Conservation (phyloP, 2,329 filamentous ascomycete genomes). For the Akanthomyces lecanii region DNA sequence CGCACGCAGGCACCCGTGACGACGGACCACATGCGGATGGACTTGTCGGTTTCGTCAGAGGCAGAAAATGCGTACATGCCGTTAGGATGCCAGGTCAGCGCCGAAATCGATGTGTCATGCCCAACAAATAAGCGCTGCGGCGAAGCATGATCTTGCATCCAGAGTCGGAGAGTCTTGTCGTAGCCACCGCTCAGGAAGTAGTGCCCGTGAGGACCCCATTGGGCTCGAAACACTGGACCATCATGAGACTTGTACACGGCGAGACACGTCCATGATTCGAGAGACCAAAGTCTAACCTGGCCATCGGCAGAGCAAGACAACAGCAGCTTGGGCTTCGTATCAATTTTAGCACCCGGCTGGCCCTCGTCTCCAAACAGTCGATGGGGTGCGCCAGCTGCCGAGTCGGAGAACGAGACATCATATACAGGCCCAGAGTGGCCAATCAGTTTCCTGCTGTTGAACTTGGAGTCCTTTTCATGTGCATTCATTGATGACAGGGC, state of each 20-base stretch:
- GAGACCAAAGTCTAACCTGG: constrained; percentile 85
- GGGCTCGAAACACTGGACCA: constrained; percentile 80
- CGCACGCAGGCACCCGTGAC: constrained; percentile 81
- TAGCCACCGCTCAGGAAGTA: constrained; percentile 88
- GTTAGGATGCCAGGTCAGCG: constrained; percentile 91
- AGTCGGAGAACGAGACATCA: constrained; percentile 77
- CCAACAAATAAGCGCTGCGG: constrained; percentile 84
- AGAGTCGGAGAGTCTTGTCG: constrained; percentile 86
- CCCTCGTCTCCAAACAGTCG: constrained; percentile 49
- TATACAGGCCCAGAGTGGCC: constrained; percentile 91
- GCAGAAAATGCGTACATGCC: constrained; percentile 90
- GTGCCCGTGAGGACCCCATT: constrained; percentile 89
- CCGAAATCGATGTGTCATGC: constrained; percentile 89
- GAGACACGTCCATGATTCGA: constrained; percentile 87
- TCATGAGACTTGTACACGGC: constrained; percentile 93
- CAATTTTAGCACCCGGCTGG: constrained; percentile 37
- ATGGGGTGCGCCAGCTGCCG: constrained; percentile 52
- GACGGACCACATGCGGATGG: constrained; percentile 97
- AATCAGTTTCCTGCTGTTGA: constrained; percentile 67
- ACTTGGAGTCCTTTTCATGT: constrained; percentile 55
- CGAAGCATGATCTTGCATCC: constrained; percentile 89
- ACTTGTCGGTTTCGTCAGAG: constrained; percentile 79
- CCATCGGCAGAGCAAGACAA: constrained; percentile 85
- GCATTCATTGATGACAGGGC: constrained; percentile 65
- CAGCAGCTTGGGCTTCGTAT: constrained; percentile 66